These are phyloP conservation scores for Aspergillus piperis DNA, from an alignment of 2,329 filamentous ascomycete genomes.

Conservation along the genomic window DNA sequence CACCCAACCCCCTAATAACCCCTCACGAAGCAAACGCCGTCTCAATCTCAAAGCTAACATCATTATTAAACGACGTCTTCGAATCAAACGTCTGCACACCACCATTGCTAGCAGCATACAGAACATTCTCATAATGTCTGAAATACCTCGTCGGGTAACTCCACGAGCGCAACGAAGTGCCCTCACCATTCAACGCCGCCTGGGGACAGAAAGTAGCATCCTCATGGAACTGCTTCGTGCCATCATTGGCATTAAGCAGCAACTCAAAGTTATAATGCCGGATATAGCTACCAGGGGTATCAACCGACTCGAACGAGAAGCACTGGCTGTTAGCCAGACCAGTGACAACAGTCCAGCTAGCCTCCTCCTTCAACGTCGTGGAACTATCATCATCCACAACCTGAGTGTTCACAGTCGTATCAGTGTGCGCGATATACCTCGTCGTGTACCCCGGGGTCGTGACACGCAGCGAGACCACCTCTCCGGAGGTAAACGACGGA, in stretches of 20 bases:
- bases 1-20: neutral
- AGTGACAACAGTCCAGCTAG: conserved; percentile 56
- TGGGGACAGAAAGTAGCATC: conserved; percentile 66
- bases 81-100: conserved; percentile 59
- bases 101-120: conserved; percentile 56
- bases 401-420: conserved; percentile 55
- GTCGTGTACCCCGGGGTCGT: conserved; percentile 58
- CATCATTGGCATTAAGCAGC: conserved; percentile 53
- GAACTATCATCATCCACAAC: conserved; percentile 55
- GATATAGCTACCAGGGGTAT: conserved; percentile 61
- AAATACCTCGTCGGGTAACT: conserved; percentile 61
- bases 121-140: conserved; percentile 54
- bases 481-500: conserved; percentile 50
- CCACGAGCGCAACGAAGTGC: conserved; percentile 59
- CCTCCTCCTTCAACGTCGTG: conserved; percentile 52
- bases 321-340: conserved; percentile 61
- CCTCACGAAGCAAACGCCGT: conserved; percentile 46
- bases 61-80: conserved; percentile 52
- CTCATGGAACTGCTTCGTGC: conserved; percentile 58
- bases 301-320: conserved; percentile 62
- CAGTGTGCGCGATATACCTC: conserved; percentile 58
- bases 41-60: conserved; percentile 55
- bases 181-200: conserved; percentile 53
- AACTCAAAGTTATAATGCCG: conserved; percentile 59
- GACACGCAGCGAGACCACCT: conserved; percentile 55